phyloP scores from a whole-genome alignment of 805 yeast species.

The Zygosaccharomyces gambellarensis region DNA sequence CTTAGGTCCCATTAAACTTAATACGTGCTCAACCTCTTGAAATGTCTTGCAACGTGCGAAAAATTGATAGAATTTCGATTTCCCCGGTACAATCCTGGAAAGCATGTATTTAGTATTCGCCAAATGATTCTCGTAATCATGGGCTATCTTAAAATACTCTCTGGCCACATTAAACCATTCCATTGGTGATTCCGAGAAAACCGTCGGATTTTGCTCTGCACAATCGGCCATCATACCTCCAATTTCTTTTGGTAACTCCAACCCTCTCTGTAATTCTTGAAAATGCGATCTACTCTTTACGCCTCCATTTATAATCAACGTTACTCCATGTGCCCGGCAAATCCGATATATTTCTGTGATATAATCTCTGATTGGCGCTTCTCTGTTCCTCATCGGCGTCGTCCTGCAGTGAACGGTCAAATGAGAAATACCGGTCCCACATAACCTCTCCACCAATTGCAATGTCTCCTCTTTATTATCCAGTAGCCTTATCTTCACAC shows the following conservation, averaged over 20 bases:
- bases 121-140: constrained; percentile 52
- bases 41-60: constrained; percentile 53
- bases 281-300: constrained; percentile 53
- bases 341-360: constrained; percentile 55
- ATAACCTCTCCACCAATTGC: constrained; percentile 50
- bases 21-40: constrained; percentile 41
- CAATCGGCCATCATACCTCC: constrained; percentile 94
- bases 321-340: constrained; percentile 57
- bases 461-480: constrained; percentile 59
- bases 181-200: constrained; percentile 46
- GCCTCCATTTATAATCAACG: constrained; percentile 81
- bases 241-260: constrained; percentile 46
- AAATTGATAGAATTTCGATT: constrained; percentile 51
- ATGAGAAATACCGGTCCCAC: constrained; percentile 76
- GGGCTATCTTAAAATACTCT: constrained; percentile 54
- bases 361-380: constrained; percentile 70
- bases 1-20: constrained; percentile 15
- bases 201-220: constrained; percentile 83
- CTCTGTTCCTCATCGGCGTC: constrained; percentile 80
- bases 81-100: constrained; percentile 74
- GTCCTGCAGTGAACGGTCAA: constrained; percentile 92
- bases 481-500: constrained; percentile 82
- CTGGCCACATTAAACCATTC: constrained; percentile 52
- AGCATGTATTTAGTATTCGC: constrained; percentile 81
- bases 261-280: constrained; percentile 44